Base-by-base conservation (phyloP, 192 early-diverging fungal genomes). In the Obelidium mucronatum region DNA sequence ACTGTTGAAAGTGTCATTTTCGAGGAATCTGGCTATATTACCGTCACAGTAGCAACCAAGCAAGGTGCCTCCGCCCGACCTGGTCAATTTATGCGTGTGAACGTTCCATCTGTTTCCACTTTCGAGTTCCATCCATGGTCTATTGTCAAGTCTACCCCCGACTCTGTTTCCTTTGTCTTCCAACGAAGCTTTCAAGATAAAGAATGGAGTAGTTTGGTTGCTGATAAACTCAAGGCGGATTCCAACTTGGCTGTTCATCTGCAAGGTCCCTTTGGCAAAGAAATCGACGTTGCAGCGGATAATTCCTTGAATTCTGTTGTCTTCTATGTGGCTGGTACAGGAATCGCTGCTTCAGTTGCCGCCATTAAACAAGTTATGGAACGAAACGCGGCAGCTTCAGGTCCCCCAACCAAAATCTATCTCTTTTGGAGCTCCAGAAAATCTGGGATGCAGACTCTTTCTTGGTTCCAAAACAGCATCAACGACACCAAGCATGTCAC, bases 271-370 rank as follows among this genome's bases (percentile, higher is more conserved):
- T 78, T 78, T 55, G 77, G 77, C 5, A 39, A 64, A 62, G 28
- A 31, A 26, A 33, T 33, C 22, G 17, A 19, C 4, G 24, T 73
- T 13, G 26, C 26, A 15, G 11, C 4, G 17, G 0, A 19, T 15
- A 28, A 15, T 13, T 31, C 17, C 13, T 15, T 24, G 35, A 31
- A 80, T n/a, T 26, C 26, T 24, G 24, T 78, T 11, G 77, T 78
- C 3, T 78, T 75, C 48, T 78, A 78, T 68, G 77, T 78, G 35
- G 75, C 77, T 1, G 77, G 77, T 6, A 78, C 77, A 2, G 77
- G 77, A 64, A 35, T 78, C n/a, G 73, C 77, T 13, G 55, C 70
- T 15, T 13, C 15, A 8, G 34, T 73, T 4, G 26, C 26, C 13
- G 52, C 70, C 11, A 39, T 73, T 30, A 39, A 73, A n/a, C 8